Base-by-base conservation (phyloP, 2,329 filamentous ascomycete species). In the Aspergillus tanneri region DNA sequence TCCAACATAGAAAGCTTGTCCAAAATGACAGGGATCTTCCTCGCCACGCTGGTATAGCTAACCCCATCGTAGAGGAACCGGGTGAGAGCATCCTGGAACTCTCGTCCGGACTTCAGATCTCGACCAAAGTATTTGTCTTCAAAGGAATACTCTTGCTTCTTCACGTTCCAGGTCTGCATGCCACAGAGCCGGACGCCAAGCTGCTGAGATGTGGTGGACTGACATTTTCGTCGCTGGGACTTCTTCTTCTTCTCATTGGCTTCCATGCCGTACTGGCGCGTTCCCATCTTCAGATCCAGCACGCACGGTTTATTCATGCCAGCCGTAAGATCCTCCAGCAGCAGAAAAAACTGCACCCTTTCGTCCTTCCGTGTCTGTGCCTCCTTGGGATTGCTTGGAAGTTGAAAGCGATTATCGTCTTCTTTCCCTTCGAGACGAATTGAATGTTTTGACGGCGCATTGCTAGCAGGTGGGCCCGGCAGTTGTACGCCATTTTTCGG, bases 271-370 rank as follows among this genome's bases (percentile, higher is more conserved):
- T 96, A 97, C 65, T 99, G 93, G 2, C 93, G 85, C 6, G 93
- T 99, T 16, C 93, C 93, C 93, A 99, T 99, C 68, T 99, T 99
- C 53, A 99, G 77, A 66, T 99, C 93, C 69, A 99, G 87, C 50
- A 99, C 95, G 71, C 93, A 97, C 4, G 93, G 93, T 42, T 88
- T 85, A 65, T 90, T 91, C 93, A 99, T 97, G 25, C 92, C 92
- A 2, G 92, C 88, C 1, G 93, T 99, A 39, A 99, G 79, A 66
- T 99, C 93, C 70, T 99, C 93, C 8, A 99, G 75, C 1, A 99
- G 78, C 11, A 99, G 76, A 66, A 99, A 99, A 65, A 92, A 95
- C 61, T 96, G 89, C 4, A 95, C 88, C 24, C 92, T 84, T 44
- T 76, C 71, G 42, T 74, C 72, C 18, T 68, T 63, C 11, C 63